Evolutionary conservation across 2,329 filamentous ascomycete species (phyloP), one percentile per base, ranked within the genome.

Genomic region (Trichophyton equinum): DNA sequence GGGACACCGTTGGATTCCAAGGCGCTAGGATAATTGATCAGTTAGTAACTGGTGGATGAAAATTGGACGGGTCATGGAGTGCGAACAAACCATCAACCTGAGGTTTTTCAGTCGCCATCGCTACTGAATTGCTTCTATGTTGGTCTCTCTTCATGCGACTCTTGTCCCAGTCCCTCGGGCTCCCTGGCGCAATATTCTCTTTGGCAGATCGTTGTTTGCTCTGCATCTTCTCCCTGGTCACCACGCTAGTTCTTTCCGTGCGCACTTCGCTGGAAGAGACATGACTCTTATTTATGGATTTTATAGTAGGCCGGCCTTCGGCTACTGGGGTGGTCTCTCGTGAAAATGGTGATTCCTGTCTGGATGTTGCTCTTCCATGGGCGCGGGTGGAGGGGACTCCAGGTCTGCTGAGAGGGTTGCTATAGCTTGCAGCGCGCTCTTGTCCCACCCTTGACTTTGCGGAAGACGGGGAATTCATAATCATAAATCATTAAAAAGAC

Each of bases 1-100:
- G 77, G 0, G 82, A 86, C 7, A 85, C 92, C 70, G 89, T 82
- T 0, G 94, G 92, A 61, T 84, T 85, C 94, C 94, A 97, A 69
- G 78, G 73, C 58, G 70, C 75, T 73, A 49, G 60, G 22, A 55
- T 33, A 5, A n/a, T 55, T 38, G 33, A 58, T 20, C 46, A 30
- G 53, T 59, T 36, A 6, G 20, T 30, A 18, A 8, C 15, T 59
- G 47, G 33, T 4, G 33, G 33, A 13, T 38, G 33, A 38, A 38
- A 13, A 38, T 13, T 11, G 33, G 33, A 38, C 20, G 2, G 3
- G 25, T n/a, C 20, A 1, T 36, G 15, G 11, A 1, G 20, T 42
- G 8, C 18, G 22, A 40, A 70, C 72, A 66, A 20, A 74, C 73
- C 61, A 59, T 72, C 68, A 58, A 58, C 44, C 11, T 62, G 63